Evolutionary conservation across 2,329 filamentous ascomycete genomes (phyloP), one percentile per base, ranked within the genome.

Genomic region (Fusarium protoensiforme): DNA sequence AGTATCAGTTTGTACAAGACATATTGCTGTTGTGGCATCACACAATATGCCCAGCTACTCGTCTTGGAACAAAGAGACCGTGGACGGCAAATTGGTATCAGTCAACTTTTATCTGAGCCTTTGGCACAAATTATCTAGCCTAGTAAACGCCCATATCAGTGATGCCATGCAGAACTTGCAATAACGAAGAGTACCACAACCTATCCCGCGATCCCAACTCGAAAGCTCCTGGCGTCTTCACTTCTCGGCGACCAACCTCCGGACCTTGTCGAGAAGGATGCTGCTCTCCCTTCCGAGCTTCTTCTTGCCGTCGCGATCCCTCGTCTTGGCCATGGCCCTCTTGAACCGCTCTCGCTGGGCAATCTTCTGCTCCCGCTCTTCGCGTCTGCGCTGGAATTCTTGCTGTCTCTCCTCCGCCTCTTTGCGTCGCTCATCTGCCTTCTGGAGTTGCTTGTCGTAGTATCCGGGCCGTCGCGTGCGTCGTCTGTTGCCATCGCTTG

Each of bases 271-370:
- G 64, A 98, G 84, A 76, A 98, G 77, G 39, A 96, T 87, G 36
- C 88, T 88, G 77, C 94, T 95, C 85, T 97, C 94, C 69, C 94
- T 88, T 2, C 95, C 95, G 56, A 98, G 82, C 84, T 94, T 95
- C 81, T 92, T 89, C 84, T 93, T 92, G 13, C 94, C 94, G 79
- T 93, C 89, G 31, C 91, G 91, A 80, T 92, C 90, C 38, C 92
- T 90, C 60, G 95, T 94, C 80, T 92, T 92, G 72, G 93, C 92
- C 81, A 94, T 90, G 72, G 92, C 90, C 75, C 89, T 90, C 68
- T 90, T 88, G 77, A 92, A 89, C 68, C 86, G 86, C 74, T 91
- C 87, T 14, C 92, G 90, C 76, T 92, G 90, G 58, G 93, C 92
- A 5, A 89, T 84, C 69, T 90, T 89, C 73, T 87, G 87, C 78